A percentile compares a stretch with the other conserved stretches of the same genome.
Evolutionary conservation across 2,329 filamentous ascomycete genomes (phyloP).

Genomic region (Fusarium anguioides): DNA sequence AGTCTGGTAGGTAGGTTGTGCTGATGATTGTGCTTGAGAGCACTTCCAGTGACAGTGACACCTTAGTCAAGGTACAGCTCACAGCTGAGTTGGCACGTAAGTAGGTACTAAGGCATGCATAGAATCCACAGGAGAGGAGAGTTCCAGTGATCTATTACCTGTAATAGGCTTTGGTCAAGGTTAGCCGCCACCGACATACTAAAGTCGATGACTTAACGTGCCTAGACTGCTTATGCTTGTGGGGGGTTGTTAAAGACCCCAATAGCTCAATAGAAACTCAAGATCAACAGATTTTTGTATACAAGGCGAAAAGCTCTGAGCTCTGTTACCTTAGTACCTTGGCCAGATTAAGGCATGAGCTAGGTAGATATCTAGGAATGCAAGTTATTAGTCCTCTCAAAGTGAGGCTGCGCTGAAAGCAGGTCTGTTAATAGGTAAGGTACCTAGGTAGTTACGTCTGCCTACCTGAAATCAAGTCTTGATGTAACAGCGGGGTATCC

Average conservation of each 20-base stretch:
- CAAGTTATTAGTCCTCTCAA: not conserved
- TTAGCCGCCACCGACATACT: conserved; percentile 12
- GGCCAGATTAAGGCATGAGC: not conserved
- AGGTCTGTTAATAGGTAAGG: not conserved
- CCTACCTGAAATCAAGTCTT: not conserved
- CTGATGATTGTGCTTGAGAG: not conserved
- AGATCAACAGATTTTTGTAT: not conserved
- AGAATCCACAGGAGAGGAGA: conserved; percentile 17
- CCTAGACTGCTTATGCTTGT: not conserved
- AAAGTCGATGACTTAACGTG: conserved; percentile 28
- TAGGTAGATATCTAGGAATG: not conserved
- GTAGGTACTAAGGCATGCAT: not conserved
- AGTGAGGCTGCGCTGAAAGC: conserved; percentile 10
- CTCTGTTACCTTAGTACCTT: too few species aligned
- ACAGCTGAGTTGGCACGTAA: conserved; percentile 8
- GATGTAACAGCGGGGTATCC: conserved; percentile 17
- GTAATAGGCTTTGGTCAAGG: not conserved
- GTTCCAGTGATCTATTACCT: conserved; percentile 3
- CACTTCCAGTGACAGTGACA: conserved; percentile 13
- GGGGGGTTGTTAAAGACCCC: not conserved
- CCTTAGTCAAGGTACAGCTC: conserved; percentile 1
- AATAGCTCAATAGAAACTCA: conserved; percentile 1
- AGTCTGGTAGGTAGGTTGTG: too few species aligned
- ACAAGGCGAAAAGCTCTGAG: not conserved
- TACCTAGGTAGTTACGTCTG: not conserved